Base-by-base conservation (phyloP, 495 filamentous ascomycete genomes). In the Penicillium samsonianum region DNA sequence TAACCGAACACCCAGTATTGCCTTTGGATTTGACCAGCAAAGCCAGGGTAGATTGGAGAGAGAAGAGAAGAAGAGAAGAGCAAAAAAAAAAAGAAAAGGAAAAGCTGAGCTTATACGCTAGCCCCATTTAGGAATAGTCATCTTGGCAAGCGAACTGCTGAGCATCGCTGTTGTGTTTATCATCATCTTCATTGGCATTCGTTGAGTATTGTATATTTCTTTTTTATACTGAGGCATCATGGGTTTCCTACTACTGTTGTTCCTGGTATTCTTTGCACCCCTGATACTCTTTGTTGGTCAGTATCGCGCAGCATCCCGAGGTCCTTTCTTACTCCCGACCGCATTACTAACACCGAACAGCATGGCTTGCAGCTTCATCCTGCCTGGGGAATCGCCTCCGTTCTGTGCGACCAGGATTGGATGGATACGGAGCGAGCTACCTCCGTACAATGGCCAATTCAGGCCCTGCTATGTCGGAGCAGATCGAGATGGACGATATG, bases 401-500 rank as follows among this genome's bases (percentile, higher is more conserved):
- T n/a, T 65, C 69, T 9, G 54, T 67, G 17, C 69, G 73, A 23
- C 67, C 76, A 16, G 73, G 74, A 3, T 50, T 74, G 19, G 78
- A 75, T 19, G 60, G 76, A 7, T 87, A 80, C 59, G 83, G 80
- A 26, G 66, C 80, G 53, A 76, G 75, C 48, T 86, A 86, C 57
- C 72, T 82, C 16, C 76, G 82, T 33, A 77, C 73, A 23, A 81
- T 86, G 74, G 77, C 76, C 3, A 77, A 75, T 48, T 75, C 77
- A 10, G 80, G 77, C 8, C 68, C 78, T 35, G 80, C 75, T n/a
- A 78, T 81, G 66, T 86, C 81, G 65, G 83, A 86, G 66, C 83
- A 85, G 57, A 83, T 87, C 61, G 84, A 86, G 61, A 72, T 86
- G 77, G 75, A 84, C 38, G 79, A 84, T 56, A 83, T 85, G 81